These are phyloP conservation scores for Madurella fahalii DNA, from an alignment of 2,329 filamentous ascomycete genomes.

Conservation along the genomic window DNA sequence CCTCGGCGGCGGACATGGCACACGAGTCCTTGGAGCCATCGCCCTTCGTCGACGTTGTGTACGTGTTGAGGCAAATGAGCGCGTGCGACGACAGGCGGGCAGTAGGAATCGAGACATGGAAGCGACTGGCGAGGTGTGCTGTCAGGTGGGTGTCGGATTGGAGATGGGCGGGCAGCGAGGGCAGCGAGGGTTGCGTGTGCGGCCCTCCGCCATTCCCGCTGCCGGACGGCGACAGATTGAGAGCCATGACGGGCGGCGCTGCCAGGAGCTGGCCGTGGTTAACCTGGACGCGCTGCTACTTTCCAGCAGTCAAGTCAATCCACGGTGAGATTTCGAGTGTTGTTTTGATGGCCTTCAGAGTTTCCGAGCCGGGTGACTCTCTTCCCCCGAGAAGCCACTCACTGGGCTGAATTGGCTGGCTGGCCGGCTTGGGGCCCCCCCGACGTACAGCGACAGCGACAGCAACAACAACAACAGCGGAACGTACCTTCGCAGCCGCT, in stretches of 20 bases:
- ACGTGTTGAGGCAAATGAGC: conserved; percentile 89
- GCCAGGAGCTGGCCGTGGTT: conserved; percentile 25
- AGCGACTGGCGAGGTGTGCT: conserved; percentile 79
- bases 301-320: not conserved
- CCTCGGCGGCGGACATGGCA: conserved; percentile 87
- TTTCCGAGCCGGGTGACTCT: not conserved
- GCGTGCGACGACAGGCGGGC: conserved; percentile 87
- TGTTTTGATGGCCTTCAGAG: not conserved
- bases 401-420: not conserved
- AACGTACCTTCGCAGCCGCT: not conserved
- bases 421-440: not conserved
- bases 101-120: conserved; percentile 85
- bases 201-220: conserved; percentile 52
- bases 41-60: conserved; percentile 75
- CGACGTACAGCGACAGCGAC: not conserved
- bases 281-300: not conserved
- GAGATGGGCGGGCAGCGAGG: conserved; percentile 77
- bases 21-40: conserved; percentile 91
- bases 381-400: conserved; percentile 1
- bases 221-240: conserved; percentile 49
- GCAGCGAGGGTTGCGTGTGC: conserved; percentile 81
- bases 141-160: conserved; percentile 66
- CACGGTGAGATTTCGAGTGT: not conserved
- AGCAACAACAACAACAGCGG: not conserved
- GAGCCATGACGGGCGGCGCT: conserved; percentile 51